Base-by-base conservation (phyloP, 768 basidiomycete species). In the Russula sp. region DNA sequence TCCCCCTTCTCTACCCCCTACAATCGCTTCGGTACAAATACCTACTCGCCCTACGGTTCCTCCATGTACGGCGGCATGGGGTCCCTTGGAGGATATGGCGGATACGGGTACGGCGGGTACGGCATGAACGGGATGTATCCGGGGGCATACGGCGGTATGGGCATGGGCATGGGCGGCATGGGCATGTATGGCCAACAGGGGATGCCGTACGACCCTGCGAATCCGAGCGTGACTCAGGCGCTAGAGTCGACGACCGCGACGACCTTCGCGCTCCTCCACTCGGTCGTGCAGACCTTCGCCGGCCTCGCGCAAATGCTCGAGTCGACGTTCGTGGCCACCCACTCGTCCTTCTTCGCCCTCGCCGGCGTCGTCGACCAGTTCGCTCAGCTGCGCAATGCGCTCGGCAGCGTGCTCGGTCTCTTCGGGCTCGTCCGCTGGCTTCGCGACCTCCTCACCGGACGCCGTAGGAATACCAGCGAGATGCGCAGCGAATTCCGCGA, bases 241-340 rank as follows among this genome's bases (percentile, higher is more conserved):
- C 86, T 98, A 63, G 93, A 97, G 75, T 72, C 84, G 7, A 89
- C 91, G 10, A 99, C 96, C 1, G 87, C 90, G 57, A 87, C 90
- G 59, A 98, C 96, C 3, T 99, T 99, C 70, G 81, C 88, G 34
- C 85, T 99, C 59, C 79, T 99, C 34, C 94, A 98, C 68, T 91
- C 90, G 11, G 88, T 99, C 71, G 96, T 99, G 48, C 90, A 93
- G 69, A 97, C 95, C 5, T 96, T 98, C 75, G 81, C 86, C 0
- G 95, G 95, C 25, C 86, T 99, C 64, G 88, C 96, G 0, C 96
- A 98, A 72, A 95, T 99, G 85, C 86, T 99, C 70, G 96, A 98
- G 73, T 87, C 85, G 38, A 98, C 96, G 6, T 98, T 96, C 75
- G 90, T 98, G 87, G 96, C 96, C 2, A 96, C 93, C 0, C 93